Base-by-base conservation (phyloP, 345 rosid species). In the Arabidopsis suecica region DNA sequence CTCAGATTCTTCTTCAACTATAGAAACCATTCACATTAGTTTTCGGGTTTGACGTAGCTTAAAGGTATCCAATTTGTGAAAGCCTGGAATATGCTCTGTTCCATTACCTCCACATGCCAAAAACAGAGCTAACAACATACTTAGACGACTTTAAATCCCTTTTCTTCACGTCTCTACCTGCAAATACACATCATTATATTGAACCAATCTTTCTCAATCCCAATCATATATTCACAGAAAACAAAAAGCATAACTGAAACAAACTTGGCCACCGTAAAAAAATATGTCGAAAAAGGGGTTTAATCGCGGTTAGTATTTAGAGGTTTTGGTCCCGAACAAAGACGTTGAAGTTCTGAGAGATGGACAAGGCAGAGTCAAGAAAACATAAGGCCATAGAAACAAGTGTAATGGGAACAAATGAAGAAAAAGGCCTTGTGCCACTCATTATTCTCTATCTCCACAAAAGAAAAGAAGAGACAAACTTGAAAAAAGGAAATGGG, bases 91-190 rank as follows among this genome's bases (percentile, higher is more conserved):
- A 77, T 71, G 72, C 72, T 57, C 72, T 64, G 61, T 58, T 77
- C 56, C 80, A 70, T 59, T 77, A 71, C 51, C 37, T 65, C 48
- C 72, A 64, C 66, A 70, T 70, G 56, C 80, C 76, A 77, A 71
- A 57, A 71, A 57, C 76, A 63, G 44, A 77, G 76, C 47, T 54
- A 76, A 69, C 65, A 23, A 69, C 65, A 76, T 69, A 54, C 71
- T 76, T 56, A 47, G 18, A 56, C 76, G 54, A 64, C 61, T 55
- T 70, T 37, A 30, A 54, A 22, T 63, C 42, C 13, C 34, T 37
- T 77, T 77, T 22, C 76, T 63, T 70, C 80, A 77, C 76, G 76
- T 77, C 76, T 71, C 71, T 70, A 70, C 37, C 80, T 70, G 20
- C 72, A 77, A 64, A 76, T 45, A 57, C 7, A 56, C 14, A 59